Evolutionary conservation across 441 rosid genomes (phyloP).

Genomic region (Capsella rubella): DNA sequence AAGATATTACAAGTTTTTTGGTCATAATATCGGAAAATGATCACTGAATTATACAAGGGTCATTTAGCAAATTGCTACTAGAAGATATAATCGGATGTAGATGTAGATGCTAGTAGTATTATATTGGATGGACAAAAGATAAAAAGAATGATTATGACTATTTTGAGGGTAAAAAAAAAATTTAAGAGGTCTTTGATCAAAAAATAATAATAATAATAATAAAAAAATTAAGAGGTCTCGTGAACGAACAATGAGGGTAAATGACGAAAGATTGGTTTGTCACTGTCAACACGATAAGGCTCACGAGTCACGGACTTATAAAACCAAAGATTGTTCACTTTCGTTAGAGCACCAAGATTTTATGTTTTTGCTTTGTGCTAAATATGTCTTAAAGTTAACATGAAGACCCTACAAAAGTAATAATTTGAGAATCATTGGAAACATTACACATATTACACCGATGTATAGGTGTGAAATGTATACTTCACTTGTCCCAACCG

Average conservation of each 20-base stretch:
- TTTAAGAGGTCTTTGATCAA: too few species aligned
- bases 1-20: too few species aligned
- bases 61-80: not conserved
- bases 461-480: not conserved
- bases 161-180: not conserved
- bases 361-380: not conserved
- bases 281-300: constrained; percentile 21
- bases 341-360: not conserved
- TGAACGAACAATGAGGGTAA: constrained; percentile 23
- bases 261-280: constrained; percentile 31
- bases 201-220: too few species aligned
- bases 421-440: not conserved
- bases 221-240: constrained; percentile 27
- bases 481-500: constrained; percentile 2
- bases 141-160: constrained; percentile 13
- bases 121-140: not conserved
- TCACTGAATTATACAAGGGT: not conserved
- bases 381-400: not conserved
- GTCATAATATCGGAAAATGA: not conserved
- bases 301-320: constrained; percentile 29
- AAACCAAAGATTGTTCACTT: not conserved
- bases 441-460: not conserved
- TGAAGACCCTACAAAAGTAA: not conserved
- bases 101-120: not conserved
- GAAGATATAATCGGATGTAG: not conserved